phyloP scores from a whole-genome alignment of 2,329 filamentous ascomycete species.

The Curvularia sp. region DNA sequence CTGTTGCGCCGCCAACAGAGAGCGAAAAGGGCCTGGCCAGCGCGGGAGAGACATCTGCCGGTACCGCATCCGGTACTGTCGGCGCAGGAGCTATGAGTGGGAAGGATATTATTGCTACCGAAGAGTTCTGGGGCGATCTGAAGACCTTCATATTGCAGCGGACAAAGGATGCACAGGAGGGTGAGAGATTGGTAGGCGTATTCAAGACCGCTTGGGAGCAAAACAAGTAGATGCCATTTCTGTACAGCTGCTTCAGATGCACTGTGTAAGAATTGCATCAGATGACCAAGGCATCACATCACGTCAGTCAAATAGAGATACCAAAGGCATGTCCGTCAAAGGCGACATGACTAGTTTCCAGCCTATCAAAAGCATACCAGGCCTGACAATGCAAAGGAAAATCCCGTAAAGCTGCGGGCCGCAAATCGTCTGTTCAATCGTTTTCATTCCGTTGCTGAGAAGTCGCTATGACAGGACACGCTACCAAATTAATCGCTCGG shows the following conservation, averaged over 20 bases:
- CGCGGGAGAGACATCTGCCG: conserved; percentile 13
- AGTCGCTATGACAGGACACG: conserved; percentile 15
- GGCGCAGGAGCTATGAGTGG: conserved; percentile 58
- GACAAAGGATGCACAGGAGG: conserved; percentile 72
- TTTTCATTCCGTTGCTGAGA: conserved; percentile 21
- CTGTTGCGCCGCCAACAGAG: conserved; percentile 62
- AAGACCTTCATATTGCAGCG: conserved; percentile 80
- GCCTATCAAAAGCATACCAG: conserved; percentile 23
- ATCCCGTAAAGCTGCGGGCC: conserved; percentile 2
- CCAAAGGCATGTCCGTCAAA: conserved; percentile 29
- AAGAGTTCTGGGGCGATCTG: conserved; percentile 87
- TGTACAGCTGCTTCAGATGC: not conserved
- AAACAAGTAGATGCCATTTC: conserved; percentile 24
- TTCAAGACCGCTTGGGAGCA: conserved; percentile 77
- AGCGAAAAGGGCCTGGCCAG: conserved; percentile 53
- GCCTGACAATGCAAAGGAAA: conserved; percentile 24
- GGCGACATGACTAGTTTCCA: conserved; percentile 34
- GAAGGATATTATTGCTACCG: conserved; percentile 68
- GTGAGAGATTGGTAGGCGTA: conserved; percentile 67
- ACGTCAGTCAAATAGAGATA: conserved; percentile 18
- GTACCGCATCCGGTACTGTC: conserved; percentile 37
- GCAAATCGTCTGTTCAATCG: conserved; percentile 18
- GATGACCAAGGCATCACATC: conserved; percentile 11
- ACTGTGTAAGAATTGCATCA: not conserved
- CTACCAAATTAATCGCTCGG: conserved; percentile 17